Evolutionary conservation across 192 early-diverging fungal species (phyloP), one percentile per base, ranked within the genome.

Genomic region (Endogone sp.): DNA sequence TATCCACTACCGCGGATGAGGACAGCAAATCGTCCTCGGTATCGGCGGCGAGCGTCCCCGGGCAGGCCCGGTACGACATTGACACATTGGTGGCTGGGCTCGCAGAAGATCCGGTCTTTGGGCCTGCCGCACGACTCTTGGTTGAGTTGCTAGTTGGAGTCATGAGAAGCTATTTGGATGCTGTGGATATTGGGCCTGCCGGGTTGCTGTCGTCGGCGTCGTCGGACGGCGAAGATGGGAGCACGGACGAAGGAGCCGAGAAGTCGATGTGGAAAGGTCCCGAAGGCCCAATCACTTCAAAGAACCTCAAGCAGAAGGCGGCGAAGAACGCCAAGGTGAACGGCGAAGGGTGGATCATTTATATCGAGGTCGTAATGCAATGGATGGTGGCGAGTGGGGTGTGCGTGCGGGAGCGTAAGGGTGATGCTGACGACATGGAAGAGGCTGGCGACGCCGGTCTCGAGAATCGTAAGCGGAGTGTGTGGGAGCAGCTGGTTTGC

Each of bases 301-400:
- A 22, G 24, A 37, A 3, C 8, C 11, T 2, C 32, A 20, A 23
- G 32, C 49, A 10, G 59, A 44, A 30, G 55, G 37, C 6, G 24
- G 21, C 2, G 64, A 67, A 49, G 37, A 16, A 0, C 9, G 37
- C 37, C 16, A 49, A 16, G 16, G 37, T 49, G 37, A 49, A 49
- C 16, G 37, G 9, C 26, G 72, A 79, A 11, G 26, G 65, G 24
- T 84, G 77, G 78, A 61, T 86, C 25, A 64, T 86, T 2, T 86
- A 83, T 63, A 73, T 80, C 21, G 72, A 83, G 49, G 64, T 80
- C 8, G 57, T 86, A n/a, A 30, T 86, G 22, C 66, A 79, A 9
- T 86, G 85, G 85, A 78, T 86, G 79, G 75, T 71, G 3, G 31
- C 79, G 3, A 79, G 73, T 6, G 69, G 71, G 8, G n/a, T 75